These are phyloP conservation scores for Allium fistulosum DNA, from an alignment of 106 monocot genomes.

Conservation along the genomic window DNA sequence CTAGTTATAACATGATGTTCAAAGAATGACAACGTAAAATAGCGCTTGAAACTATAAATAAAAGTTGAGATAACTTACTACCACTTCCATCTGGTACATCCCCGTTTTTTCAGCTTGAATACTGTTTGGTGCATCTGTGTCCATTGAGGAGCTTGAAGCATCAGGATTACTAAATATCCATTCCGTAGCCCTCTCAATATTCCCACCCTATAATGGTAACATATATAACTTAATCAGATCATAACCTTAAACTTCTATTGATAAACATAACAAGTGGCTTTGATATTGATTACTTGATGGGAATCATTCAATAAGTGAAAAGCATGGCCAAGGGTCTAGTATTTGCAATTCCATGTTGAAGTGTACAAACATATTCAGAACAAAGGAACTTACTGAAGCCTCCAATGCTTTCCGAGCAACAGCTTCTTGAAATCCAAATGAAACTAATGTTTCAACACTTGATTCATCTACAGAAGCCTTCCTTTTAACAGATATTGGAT, in stretches of 20 bases:
- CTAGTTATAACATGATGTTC: no score
- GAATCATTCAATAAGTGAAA: no score
- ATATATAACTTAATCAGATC: not conserved
- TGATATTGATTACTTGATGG: no score
- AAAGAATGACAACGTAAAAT: no score
- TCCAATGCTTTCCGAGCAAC: constrained; percentile 83
- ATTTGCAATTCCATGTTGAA: no score
- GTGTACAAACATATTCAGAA: not conserved
- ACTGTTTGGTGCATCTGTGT: constrained; percentile 43
- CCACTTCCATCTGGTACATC: constrained; percentile 83
- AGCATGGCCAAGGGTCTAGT: no score
- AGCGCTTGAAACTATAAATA: not conserved
- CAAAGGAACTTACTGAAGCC: constrained; percentile 61
- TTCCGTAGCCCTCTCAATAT: constrained; percentile 84
- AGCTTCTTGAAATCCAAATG: constrained; percentile 87
- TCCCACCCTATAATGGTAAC: constrained; percentile 52
- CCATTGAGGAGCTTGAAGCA: constrained; percentile 37
- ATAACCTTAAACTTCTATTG: no score
- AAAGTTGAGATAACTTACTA: constrained; percentile 35
- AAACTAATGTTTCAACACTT: constrained; percentile 71
- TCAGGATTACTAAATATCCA: constrained; percentile 96
- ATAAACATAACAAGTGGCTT: no score
- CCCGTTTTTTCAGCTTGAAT: constrained; percentile 27
- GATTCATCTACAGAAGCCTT: constrained; percentile 48
- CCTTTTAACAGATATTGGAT: constrained; percentile 48